Conservation (phyloP, 345 rosid genomes). For the Eutrema yunnanense region DNA sequence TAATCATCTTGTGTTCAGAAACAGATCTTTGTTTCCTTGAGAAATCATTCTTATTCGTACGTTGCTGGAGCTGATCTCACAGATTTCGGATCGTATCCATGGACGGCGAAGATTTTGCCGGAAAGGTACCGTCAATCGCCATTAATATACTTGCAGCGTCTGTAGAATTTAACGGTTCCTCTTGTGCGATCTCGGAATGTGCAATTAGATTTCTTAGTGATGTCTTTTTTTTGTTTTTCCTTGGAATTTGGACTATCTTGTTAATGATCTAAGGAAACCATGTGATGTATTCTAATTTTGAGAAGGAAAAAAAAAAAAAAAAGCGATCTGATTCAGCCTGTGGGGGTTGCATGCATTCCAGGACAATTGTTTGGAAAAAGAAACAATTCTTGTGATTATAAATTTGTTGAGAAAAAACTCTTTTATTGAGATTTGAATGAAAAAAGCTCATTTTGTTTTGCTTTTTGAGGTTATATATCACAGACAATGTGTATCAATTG, state of each 20-base stretch:
- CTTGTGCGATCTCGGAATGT: background rate
- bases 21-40: conserved; percentile 7
- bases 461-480: background rate
- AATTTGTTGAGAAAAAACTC: background rate
- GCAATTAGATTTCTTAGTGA: background rate
- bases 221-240: background rate
- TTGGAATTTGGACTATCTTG: background rate
- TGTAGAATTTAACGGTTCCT: background rate
- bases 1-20: background rate
- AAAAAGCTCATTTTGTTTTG: background rate
- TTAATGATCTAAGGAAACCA: background rate
- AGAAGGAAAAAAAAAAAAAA: background rate
- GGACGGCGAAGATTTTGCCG: conserved; percentile 18
- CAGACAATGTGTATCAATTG: too few species aligned
- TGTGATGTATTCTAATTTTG: background rate
- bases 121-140: conserved; percentile 19
- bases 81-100: conserved; percentile 5
- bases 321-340: background rate
- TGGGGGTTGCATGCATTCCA: conserved; percentile 5
- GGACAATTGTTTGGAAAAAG: background rate
- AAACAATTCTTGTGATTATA: background rate
- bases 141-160: background rate
- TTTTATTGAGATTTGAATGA: background rate
- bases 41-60: background rate
- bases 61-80: conserved; percentile 13